These are phyloP conservation scores for Zymoseptoria pseudotritici DNA, from an alignment of 2,329 filamentous ascomycete species.

Conservation along the genomic window DNA sequence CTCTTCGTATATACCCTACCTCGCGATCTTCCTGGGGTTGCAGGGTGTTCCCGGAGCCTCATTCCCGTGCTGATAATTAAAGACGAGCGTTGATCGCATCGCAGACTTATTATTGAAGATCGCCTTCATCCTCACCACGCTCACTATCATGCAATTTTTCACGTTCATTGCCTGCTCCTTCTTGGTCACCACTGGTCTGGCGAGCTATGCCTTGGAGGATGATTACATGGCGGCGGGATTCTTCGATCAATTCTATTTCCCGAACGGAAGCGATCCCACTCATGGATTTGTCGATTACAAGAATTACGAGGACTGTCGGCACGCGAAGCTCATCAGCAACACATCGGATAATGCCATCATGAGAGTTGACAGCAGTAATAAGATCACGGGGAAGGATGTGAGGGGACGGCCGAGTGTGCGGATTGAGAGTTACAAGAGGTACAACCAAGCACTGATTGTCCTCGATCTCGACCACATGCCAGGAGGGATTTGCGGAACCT, in stretches of 20 bases:
- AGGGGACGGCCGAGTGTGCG: constrained; percentile 63
- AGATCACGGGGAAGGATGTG: constrained; percentile 30
- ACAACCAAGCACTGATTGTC: constrained; percentile 61
- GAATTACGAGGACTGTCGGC: constrained; percentile 46
- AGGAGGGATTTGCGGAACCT: constrained; percentile 59
- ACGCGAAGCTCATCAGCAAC: constrained; percentile 18
- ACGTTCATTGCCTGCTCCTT: constrained; percentile 11
- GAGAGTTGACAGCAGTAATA: constrained; percentile 31
- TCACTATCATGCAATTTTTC: constrained; percentile 13
- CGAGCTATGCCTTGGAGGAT: constrained; percentile 36
- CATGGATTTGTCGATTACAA: constrained; percentile 67
- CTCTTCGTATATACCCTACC: too few relatives aligned
- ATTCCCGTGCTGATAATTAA: too few relatives aligned
- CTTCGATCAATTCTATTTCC: constrained; percentile 48
- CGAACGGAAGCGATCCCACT: constrained; percentile 57
- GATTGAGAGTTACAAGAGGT: constrained; percentile 57
- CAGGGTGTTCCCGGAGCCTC: too few relatives aligned
- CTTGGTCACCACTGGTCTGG: constrained; percentile 21
- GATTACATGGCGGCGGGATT: constrained; percentile 42
- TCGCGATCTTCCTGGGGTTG: too few relatives aligned
- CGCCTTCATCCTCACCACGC: too few relatives aligned
- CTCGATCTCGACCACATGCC: constrained; percentile 70
- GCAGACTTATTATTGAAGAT: background rate
- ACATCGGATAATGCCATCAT: constrained; percentile 23
- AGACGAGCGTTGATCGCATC: constrained; percentile 4